Conservation (phyloP, 2,329 filamentous ascomycete genomes). For the Arthrinium puccinioides region DNA sequence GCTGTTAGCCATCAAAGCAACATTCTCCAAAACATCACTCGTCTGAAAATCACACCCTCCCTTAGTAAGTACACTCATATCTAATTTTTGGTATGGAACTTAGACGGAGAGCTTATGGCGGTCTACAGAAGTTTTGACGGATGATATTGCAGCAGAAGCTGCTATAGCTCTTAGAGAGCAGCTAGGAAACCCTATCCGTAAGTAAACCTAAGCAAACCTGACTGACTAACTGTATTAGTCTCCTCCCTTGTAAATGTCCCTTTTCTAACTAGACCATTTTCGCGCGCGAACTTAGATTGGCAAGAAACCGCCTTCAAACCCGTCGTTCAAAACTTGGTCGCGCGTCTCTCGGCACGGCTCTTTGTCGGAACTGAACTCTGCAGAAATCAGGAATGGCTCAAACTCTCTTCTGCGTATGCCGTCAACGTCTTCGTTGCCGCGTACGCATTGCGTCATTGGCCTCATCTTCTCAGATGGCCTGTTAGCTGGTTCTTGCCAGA, state of each 20-base stretch:
- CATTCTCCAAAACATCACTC: not conserved
- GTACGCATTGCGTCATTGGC: not conserved
- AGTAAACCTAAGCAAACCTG: too few species aligned
- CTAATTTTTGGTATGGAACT: too few species aligned
- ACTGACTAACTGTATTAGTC: too few species aligned
- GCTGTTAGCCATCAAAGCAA: not conserved
- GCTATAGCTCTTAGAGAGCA: not conserved
- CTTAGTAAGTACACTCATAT: not conserved
- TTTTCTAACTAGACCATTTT: too few species aligned
- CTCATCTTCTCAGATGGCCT: not conserved
- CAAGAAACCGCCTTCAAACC: not conserved
- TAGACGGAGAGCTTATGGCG: too few species aligned
- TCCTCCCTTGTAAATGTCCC: too few species aligned
- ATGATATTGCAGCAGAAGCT: not conserved
- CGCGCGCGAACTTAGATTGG: not conserved
- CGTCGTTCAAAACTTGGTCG: not conserved
- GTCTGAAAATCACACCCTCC: not conserved
- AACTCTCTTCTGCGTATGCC: not conserved
- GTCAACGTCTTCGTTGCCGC: not conserved
- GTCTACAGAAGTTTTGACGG: not conserved
- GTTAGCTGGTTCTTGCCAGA: slow-evolving; percentile 2
- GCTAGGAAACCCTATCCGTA: not conserved
- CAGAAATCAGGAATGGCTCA: not conserved
- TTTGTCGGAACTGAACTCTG: slow-evolving; percentile 2
- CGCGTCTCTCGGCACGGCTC: not conserved